These are phyloP conservation scores for Prunus yedoensis DNA, from an alignment of 331 rosid species.

Conservation along the genomic window DNA sequence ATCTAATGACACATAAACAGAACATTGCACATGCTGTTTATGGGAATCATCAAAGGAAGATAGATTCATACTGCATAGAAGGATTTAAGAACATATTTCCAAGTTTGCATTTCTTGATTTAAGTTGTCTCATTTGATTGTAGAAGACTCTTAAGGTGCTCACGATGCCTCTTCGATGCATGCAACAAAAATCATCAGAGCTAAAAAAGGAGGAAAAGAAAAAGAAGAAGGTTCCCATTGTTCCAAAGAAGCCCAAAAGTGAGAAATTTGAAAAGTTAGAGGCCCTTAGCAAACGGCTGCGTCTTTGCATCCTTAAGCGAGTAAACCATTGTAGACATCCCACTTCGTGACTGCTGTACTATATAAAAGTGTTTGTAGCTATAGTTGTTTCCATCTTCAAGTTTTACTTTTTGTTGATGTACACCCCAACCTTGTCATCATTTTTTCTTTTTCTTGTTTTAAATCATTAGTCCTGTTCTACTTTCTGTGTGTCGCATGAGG, in stretches of 20 bases:
- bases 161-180: constrained; percentile 54
- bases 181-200: constrained; percentile 36
- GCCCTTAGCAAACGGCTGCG: constrained; percentile 74
- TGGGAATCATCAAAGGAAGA: neutral
- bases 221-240: constrained; percentile 41
- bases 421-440: neutral
- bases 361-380: constrained; percentile 12
- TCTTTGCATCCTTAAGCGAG: constrained; percentile 62
- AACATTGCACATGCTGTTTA: neutral
- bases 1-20: neutral
- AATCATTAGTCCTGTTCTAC: neutral
- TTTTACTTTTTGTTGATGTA: constrained; percentile 2
- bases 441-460: constrained; percentile 1
- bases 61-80: neutral
- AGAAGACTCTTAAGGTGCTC: constrained; percentile 51
- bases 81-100: neutral
- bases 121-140: constrained; percentile 14
- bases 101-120: constrained; percentile 19
- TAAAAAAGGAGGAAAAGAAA: constrained; percentile 46
- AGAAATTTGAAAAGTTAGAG: constrained; percentile 67
- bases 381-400: neutral
- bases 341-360: constrained; percentile 37
- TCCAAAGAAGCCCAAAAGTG: constrained; percentile 59
- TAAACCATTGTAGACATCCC: constrained; percentile 43
- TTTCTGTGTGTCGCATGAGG: constrained; percentile 2